Conservation (phyloP, 2,329 filamentous ascomycete genomes). For the Clarireedia monteithiana region DNA sequence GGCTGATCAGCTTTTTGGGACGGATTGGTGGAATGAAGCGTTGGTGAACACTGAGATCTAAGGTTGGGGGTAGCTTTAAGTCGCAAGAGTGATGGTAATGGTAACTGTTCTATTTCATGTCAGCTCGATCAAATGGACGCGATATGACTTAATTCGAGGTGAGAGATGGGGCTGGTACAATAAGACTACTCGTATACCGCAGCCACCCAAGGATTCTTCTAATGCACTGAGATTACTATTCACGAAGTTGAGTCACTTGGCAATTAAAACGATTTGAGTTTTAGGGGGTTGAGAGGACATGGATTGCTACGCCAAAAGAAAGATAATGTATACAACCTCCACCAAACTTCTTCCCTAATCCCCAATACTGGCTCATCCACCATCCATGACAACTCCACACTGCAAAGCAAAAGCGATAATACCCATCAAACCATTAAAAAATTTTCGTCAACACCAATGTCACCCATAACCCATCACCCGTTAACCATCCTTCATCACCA, state of each 20-base stretch:
- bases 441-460: background rate
- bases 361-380: background rate
- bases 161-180: too few species aligned
- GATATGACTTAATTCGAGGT: too few species aligned
- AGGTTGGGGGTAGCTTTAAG: too few species aligned
- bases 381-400: background rate
- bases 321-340: slow-evolving; percentile 7
- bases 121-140: too few species aligned
- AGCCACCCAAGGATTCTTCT: too few species aligned
- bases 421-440: background rate
- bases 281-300: slow-evolving; percentile 1
- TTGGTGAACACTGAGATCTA: too few species aligned
- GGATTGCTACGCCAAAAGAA: slow-evolving; percentile 5
- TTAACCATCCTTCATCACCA: background rate
- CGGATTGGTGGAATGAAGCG: too few species aligned
- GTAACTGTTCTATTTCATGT: too few species aligned
- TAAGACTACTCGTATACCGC: background rate
- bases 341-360: background rate
- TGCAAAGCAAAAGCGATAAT: background rate
- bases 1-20: too few species aligned
- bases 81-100: too few species aligned
- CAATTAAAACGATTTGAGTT: background rate
- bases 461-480: background rate
- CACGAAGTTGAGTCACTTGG: background rate
- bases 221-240: too few species aligned